Percentiles rank a stretch among this genome's conserved stretches.
These are phyloP conservation scores for Macrotyloma uniflorum DNA, from an alignment of 306 rosid species.

Conservation along the genomic window DNA sequence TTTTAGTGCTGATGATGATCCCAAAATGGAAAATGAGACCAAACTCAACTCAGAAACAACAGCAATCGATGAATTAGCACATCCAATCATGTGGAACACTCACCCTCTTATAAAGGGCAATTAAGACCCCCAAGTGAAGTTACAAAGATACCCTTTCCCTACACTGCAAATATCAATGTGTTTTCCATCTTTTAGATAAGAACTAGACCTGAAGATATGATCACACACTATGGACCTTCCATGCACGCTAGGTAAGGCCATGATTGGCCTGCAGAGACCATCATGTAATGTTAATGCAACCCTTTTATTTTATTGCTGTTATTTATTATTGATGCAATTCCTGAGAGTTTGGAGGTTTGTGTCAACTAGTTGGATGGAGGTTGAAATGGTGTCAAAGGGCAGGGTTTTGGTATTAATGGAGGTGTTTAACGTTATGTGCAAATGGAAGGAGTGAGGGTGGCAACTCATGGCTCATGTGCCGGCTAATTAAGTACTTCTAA, in stretches of 20 bases:
- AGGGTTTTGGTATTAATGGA: slow-evolving; percentile 39
- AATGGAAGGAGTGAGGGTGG: neutral
- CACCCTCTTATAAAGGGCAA: slow-evolving; percentile 51
- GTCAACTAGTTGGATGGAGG: slow-evolving; percentile 8
- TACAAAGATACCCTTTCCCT: slow-evolving; percentile 55
- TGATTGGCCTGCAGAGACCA: slow-evolving; percentile 57
- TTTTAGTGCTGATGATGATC: slow-evolving; percentile 5
- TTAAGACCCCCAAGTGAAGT: slow-evolving; percentile 1
- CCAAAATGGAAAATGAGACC: slow-evolving; percentile 28
- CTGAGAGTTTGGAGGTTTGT: slow-evolving; percentile 17
- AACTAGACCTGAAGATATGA: neutral
- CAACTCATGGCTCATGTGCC: slow-evolving; percentile 43
- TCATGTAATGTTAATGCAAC: neutral
- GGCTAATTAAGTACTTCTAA: slow-evolving; percentile 38
- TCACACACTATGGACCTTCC: slow-evolving; percentile 12
- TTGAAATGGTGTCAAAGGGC: neutral
- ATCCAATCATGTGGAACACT: slow-evolving; percentile 46
- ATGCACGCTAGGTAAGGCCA: slow-evolving; percentile 36
- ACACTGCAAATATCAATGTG: neutral
- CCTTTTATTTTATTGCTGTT: neutral
- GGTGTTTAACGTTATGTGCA: slow-evolving; percentile 28
- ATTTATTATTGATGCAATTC: slow-evolving; percentile 2
- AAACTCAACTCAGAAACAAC: slow-evolving; percentile 19
- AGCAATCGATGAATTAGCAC: slow-evolving; percentile 24
- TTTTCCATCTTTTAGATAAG: slow-evolving; percentile 16